Evolutionary conservation across 2,329 filamentous ascomycete species (phyloP).

Genomic region (Rutstroemia sp.): DNA sequence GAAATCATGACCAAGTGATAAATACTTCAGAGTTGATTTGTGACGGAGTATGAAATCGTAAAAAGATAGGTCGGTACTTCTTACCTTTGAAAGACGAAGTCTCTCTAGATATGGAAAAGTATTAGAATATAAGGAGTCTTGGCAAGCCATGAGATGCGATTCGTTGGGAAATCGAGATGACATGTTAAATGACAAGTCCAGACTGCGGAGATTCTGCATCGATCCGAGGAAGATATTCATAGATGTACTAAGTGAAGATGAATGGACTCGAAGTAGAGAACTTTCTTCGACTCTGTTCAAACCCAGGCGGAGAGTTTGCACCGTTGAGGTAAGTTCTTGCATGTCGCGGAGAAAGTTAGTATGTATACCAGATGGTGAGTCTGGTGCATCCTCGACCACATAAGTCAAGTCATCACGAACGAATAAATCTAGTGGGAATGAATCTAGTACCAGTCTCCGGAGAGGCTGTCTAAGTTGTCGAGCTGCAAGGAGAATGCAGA

Average conservation of each 20-base stretch:
- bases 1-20: background rate
- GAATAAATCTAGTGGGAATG: constrained; percentile 2
- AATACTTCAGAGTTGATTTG: background rate
- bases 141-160: background rate
- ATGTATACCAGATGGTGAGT: background rate
- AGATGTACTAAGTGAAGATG: background rate
- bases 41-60: background rate
- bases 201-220: background rate
- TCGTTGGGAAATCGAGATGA: background rate
- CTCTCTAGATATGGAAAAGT: background rate
- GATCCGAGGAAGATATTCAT: background rate
- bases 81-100: constrained; percentile 2
- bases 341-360: constrained; percentile 2
- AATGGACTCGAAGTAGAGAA: background rate
- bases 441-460: background rate
- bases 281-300: background rate
- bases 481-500: constrained; percentile 2
- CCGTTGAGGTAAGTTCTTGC: background rate
- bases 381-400: background rate
- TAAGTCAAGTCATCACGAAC: background rate
- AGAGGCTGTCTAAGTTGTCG: background rate
- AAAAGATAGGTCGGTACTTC: background rate
- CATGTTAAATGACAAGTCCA: background rate
- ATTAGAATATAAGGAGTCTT: background rate
- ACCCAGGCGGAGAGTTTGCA: background rate